Evolutionary conservation across 2,329 filamentous ascomycete genomes (phyloP).

Genomic region (Volutella citrinella): DNA sequence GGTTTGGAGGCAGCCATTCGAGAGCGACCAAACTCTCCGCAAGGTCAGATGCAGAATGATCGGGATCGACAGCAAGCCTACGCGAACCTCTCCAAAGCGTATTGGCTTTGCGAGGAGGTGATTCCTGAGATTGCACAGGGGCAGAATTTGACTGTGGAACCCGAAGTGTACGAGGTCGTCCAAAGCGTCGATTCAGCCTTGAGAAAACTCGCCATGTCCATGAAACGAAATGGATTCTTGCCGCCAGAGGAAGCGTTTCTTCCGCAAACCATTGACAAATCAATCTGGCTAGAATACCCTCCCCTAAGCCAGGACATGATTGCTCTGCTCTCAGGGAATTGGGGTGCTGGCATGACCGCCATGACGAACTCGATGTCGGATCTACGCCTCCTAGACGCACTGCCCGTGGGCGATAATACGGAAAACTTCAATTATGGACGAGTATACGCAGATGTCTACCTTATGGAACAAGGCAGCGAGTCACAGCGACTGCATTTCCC

Average conservation of each 20-base stretch:
- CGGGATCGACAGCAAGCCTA: conserved; percentile 71
- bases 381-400: conserved; percentile 60
- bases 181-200: conserved; percentile 61
- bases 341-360: conserved; percentile 47
- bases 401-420: conserved; percentile 74
- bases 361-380: conserved; percentile 44
- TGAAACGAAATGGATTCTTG: conserved; percentile 79
- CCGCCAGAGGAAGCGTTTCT: conserved; percentile 66
- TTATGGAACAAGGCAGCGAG: conserved; percentile 71
- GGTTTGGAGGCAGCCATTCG: conserved; percentile 71
- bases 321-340: conserved; percentile 64
- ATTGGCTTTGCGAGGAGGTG: conserved; percentile 69
- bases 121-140: conserved; percentile 47
- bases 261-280: conserved; percentile 76
- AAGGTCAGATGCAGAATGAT: conserved; percentile 52
- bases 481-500: conserved; percentile 67
- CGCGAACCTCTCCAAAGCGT: conserved; percentile 78
- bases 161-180: conserved; percentile 51
- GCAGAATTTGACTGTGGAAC: conserved; percentile 39
- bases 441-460: conserved; percentile 68
- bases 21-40: conserved; percentile 51
- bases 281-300: conserved; percentile 79
- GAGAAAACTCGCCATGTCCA: conserved; percentile 73
- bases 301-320: conserved; percentile 68
- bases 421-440: conserved; percentile 77